A percentile compares a stretch with the other conserved stretches of the same genome.
Conservation (phyloP, 179 eudicot genomes). For the Drosera spatulata region DNA sequence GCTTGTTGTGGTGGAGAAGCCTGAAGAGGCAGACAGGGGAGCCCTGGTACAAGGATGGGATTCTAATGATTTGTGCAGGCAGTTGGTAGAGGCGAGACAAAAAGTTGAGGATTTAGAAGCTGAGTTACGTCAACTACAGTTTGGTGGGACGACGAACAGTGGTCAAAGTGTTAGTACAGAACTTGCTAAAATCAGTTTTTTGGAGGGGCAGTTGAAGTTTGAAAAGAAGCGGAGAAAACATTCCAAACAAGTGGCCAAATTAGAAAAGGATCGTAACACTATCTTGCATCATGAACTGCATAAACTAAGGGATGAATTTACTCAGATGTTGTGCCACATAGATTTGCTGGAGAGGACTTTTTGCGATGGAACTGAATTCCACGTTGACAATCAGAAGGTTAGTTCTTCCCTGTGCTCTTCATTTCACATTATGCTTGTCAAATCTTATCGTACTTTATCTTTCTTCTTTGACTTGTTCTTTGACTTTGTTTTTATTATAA, state of each 20-base stretch:
- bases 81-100: slow-evolving; percentile 17
- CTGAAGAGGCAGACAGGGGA: slow-evolving; percentile 20
- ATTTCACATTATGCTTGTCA: too few relatives aligned
- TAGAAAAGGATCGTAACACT: slow-evolving; percentile 41
- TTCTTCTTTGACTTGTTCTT: too few relatives aligned
- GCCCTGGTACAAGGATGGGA: slow-evolving; percentile 21
- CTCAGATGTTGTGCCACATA: slow-evolving; percentile 32
- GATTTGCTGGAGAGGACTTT: slow-evolving; percentile 32
- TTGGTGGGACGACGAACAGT: slow-evolving; percentile 14
- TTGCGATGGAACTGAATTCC: slow-evolving; percentile 19
- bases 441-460: too few relatives aligned
- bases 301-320: slow-evolving; percentile 36
- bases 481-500: too few relatives aligned
- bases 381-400: slow-evolving; percentile 23
- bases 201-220: slow-evolving; percentile 57
- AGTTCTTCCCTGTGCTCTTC: too few relatives aligned
- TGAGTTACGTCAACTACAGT: slow-evolving; percentile 20
- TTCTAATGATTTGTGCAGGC: slow-evolving; percentile 26
- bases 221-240: slow-evolving; percentile 67
- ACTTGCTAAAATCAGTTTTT: slow-evolving; percentile 30
- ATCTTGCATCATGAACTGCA: slow-evolving; percentile 40
- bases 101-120: slow-evolving; percentile 24
- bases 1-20: slow-evolving; percentile 26
- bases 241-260: slow-evolving; percentile 55
- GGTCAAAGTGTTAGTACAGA: slow-evolving; percentile 13